phyloP scores from a whole-genome alignment of 1,284 basidiomycete species.

The Pholiota adiposa region DNA sequence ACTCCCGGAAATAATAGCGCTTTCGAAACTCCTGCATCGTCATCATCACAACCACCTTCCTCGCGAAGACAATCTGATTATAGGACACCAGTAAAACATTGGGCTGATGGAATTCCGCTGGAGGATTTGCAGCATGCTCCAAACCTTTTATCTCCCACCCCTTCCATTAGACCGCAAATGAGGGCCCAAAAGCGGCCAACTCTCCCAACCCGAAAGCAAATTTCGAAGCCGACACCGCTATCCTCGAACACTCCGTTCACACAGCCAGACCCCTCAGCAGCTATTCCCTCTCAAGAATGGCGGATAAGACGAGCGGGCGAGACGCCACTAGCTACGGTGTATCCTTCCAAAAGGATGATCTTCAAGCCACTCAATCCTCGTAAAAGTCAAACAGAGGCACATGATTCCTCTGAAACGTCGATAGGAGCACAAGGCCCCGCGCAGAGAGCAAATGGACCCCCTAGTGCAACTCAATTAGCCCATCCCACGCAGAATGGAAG shows the following conservation, averaged over 20 bases:
- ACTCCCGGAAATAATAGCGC: not conserved
- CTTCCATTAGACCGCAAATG: not conserved
- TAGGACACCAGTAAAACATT: not conserved
- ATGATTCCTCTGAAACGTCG: not conserved
- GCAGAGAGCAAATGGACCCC: not conserved
- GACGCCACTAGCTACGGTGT: not conserved
- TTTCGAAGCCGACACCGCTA: not conserved
- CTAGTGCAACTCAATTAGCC: not conserved
- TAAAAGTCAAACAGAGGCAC: not conserved
- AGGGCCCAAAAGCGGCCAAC: not conserved
- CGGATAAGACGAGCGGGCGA: not conserved
- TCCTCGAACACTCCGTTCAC: not conserved
- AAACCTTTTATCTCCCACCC: not conserved
- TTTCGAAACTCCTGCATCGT: not conserved
- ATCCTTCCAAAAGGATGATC: constrained; percentile 6
- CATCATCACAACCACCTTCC: not conserved
- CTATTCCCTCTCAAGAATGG: constrained; percentile 1
- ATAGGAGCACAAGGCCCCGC: not conserved
- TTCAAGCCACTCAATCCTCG: constrained; percentile 13
- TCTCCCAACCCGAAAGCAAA: not conserved
- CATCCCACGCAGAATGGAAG: not conserved
- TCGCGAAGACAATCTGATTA: not conserved
- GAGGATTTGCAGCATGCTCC: not conserved
- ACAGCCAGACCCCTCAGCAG: constrained; percentile 4
- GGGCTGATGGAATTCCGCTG: constrained; percentile 2